phyloP scores from a whole-genome alignment of 1,139 yeast species.

The Saccharomyces hybrid region DNA sequence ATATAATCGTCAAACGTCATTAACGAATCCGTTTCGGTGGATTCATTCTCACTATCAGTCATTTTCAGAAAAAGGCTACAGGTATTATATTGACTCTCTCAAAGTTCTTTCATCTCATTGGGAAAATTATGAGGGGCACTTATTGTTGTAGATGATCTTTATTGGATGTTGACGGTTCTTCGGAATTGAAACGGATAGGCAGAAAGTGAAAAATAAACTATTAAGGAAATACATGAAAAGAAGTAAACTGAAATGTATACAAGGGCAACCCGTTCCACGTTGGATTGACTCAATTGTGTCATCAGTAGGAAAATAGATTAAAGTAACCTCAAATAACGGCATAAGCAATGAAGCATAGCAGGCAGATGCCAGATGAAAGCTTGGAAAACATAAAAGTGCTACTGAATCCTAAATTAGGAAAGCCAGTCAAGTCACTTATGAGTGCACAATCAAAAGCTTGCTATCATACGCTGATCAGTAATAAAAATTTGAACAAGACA shows the following conservation, averaged over 20 bases:
- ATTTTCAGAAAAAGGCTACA: background rate
- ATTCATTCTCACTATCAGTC: background rate
- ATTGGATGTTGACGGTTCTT: background rate
- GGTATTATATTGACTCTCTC: background rate
- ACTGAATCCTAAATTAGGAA: background rate
- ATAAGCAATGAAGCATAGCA: background rate
- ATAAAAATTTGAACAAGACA: background rate
- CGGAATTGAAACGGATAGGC: background rate
- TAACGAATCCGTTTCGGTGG: background rate
- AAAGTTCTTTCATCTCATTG: background rate
- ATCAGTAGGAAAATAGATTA: background rate
- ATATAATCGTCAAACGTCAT: conserved; percentile 29
- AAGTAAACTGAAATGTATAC: background rate
- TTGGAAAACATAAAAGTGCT: background rate
- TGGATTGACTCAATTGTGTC: background rate
- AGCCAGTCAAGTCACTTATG: background rate
- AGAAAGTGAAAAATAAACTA: background rate
- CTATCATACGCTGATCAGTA: background rate
- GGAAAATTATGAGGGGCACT: background rate
- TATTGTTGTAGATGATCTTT: background rate
- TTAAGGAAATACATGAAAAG: background rate
- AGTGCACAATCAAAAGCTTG: background rate
- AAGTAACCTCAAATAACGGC: background rate
- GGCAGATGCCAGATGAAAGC: background rate
- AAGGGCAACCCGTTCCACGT: background rate